These are phyloP conservation scores for Picochlorum costavermella DNA, from an alignment of 139 green algal genomes.

Conservation along the genomic window DNA sequence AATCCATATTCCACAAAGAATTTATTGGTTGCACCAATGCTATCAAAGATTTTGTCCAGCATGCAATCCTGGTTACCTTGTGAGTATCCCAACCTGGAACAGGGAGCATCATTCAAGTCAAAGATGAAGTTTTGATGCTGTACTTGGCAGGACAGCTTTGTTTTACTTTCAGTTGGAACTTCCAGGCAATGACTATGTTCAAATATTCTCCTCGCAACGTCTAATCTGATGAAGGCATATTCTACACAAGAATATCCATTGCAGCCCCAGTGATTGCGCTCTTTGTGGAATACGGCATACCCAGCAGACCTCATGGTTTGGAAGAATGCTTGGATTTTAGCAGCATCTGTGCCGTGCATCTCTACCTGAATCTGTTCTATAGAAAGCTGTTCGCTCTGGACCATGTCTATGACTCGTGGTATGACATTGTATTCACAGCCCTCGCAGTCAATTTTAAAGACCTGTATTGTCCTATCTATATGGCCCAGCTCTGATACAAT, in stretches of 20 bases:
- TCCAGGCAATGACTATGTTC: too few relatives aligned
- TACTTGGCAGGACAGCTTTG: too few relatives aligned
- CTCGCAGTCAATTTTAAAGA: constrained; percentile 11
- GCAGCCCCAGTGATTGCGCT: constrained; percentile 13
- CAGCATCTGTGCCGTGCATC: background rate
- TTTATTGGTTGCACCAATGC: too few relatives aligned
- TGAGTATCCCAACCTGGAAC: too few relatives aligned
- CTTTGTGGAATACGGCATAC: constrained; percentile 11
- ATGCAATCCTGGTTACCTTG: too few relatives aligned
- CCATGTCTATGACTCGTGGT: too few relatives aligned
- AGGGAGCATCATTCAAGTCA: too few relatives aligned
- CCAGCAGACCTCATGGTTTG: background rate
- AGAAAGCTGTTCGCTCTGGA: background rate
- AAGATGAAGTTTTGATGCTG: too few relatives aligned
- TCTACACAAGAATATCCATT: constrained; percentile 9
- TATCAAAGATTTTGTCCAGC: too few relatives aligned
- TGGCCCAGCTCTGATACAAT: background rate
- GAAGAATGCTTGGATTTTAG: background rate
- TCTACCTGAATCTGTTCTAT: constrained; percentile 3
- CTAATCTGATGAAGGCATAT: constrained; percentile 6
- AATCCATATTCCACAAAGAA: too few relatives aligned
- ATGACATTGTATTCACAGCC: constrained; percentile 8
- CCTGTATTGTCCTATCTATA: background rate
- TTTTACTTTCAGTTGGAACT: too few relatives aligned
- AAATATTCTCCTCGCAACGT: too few relatives aligned